These are phyloP conservation scores for Globisporangium paroecandrum DNA, from an alignment of 352 stramenopile genomes.

Conservation along the genomic window DNA sequence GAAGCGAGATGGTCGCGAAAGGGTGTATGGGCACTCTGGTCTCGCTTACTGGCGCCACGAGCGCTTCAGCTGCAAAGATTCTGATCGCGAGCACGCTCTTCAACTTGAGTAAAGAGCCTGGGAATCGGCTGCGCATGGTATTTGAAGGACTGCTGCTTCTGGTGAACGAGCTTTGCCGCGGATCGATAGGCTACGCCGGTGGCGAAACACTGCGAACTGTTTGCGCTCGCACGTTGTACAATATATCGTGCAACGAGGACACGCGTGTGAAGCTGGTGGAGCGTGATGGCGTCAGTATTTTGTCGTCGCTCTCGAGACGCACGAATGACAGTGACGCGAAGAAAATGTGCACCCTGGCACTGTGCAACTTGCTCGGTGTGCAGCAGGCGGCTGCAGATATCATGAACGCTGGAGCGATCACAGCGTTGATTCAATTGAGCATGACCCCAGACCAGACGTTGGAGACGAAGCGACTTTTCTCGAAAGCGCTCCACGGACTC, in stretches of 20 bases:
- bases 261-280: constrained; percentile 65
- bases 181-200: constrained; percentile 2
- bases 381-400: constrained; percentile 71
- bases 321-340: constrained; percentile 40
- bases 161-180: constrained; percentile 48
- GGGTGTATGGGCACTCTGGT: constrained; percentile 55
- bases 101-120: constrained; percentile 70
- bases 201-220: constrained; percentile 36
- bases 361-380: constrained; percentile 78
- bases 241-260: constrained; percentile 69
- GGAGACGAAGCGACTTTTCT: constrained; percentile 57
- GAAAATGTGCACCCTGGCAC: constrained; percentile 72
- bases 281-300: constrained; percentile 48
- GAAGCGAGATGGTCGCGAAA: constrained; percentile 71
- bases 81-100: constrained; percentile 58
- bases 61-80: constrained; percentile 34
- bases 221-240: constrained; percentile 64
- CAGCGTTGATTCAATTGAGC: constrained; percentile 59
- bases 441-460: constrained; percentile 40
- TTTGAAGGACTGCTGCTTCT: constrained; percentile 62
- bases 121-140: constrained; percentile 71
- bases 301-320: constrained; percentile 45
- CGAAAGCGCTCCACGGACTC: constrained; percentile 60
- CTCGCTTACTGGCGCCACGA: constrained; percentile 36
- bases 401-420: constrained; percentile 59